These are phyloP conservation scores for Salix arbutifolia DNA, from an alignment of 345 rosid genomes.

Conservation along the genomic window DNA sequence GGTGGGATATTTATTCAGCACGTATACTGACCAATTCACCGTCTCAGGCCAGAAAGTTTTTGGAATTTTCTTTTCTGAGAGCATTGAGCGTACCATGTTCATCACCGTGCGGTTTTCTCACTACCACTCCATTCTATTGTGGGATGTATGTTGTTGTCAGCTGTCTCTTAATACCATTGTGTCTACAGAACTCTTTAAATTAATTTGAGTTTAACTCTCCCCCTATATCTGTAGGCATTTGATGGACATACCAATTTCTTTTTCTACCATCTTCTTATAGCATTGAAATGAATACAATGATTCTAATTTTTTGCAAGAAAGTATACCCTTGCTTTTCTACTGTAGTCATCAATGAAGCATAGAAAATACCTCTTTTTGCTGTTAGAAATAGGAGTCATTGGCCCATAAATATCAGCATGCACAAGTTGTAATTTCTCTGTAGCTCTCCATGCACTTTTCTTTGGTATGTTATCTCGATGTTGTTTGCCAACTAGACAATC, in stretches of 20 bases:
- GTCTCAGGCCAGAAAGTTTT: neutral
- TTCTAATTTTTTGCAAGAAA: neutral
- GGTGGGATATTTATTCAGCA: neutral
- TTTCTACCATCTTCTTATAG: neutral
- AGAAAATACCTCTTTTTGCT: conserved; percentile 10
- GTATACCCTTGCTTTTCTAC: no score
- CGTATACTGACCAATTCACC: neutral
- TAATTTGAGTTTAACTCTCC: neutral
- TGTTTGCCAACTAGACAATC: neutral
- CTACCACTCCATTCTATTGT: neutral
- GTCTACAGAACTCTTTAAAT: neutral
- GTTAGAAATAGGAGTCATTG: neutral
- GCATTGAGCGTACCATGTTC: neutral
- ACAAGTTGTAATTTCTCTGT: neutral
- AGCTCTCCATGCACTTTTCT: conserved; percentile 11
- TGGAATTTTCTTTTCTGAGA: neutral
- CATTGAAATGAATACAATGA: neutral
- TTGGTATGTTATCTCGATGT: neutral
- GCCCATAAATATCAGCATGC: conserved; percentile 11
- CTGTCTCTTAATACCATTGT: neutral
- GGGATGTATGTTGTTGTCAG: neutral
- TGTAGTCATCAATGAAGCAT: neutral
- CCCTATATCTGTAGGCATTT: neutral
- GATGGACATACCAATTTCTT: neutral
- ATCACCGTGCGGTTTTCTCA: neutral